Conservation (phyloP, 2,329 filamentous ascomycete genomes). For the Tetracladium maxilliforme region DNA sequence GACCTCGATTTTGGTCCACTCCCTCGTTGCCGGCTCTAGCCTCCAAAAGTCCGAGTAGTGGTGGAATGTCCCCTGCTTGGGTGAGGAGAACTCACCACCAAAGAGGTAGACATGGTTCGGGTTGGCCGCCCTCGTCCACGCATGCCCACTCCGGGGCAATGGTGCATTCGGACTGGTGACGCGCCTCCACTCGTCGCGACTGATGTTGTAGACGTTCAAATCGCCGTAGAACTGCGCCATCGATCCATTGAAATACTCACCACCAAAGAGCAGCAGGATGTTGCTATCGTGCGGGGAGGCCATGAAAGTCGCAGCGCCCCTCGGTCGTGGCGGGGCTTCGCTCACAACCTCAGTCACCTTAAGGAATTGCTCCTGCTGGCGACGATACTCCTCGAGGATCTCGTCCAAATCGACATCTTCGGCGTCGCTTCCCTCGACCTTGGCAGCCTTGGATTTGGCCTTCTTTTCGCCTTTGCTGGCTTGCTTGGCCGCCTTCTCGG, state of each 20-base stretch:
- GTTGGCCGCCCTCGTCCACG: slow-evolving; percentile 85
- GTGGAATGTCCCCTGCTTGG: slow-evolving; percentile 96
- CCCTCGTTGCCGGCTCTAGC: slow-evolving; percentile 66
- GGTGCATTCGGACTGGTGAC: slow-evolving; percentile 87
- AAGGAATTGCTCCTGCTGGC: slow-evolving; percentile 83
- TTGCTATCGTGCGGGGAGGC: slow-evolving; percentile 77
- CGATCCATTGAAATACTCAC: slow-evolving; percentile 90
- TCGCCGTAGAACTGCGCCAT: slow-evolving; percentile 61
- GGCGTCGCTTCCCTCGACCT: slow-evolving; percentile 68
- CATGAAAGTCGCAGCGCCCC: slow-evolving; percentile 68
- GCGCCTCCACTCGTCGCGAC: slow-evolving; percentile 78
- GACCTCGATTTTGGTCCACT: slow-evolving; percentile 82
- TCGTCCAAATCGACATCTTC: slow-evolving; percentile 90
- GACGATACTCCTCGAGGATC: slow-evolving; percentile 84
- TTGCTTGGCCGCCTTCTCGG: slow-evolving; percentile 62
- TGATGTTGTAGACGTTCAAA: slow-evolving; percentile 58
- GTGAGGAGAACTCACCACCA: slow-evolving; percentile 90
- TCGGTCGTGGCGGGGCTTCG: slow-evolving; percentile 61
- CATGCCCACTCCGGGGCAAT: slow-evolving; percentile 80
- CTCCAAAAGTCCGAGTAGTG: slow-evolving; percentile 99
- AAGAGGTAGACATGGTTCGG: slow-evolving; percentile 75
- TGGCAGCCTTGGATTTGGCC: slow-evolving; percentile 53
- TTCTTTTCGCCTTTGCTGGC: slow-evolving; percentile 86
- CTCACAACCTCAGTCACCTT: slow-evolving; percentile 76
- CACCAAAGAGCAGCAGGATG: slow-evolving; percentile 82